Conservation (phyloP, 2,329 filamentous ascomycete species). For the Trichoderma oligosporum region DNA sequence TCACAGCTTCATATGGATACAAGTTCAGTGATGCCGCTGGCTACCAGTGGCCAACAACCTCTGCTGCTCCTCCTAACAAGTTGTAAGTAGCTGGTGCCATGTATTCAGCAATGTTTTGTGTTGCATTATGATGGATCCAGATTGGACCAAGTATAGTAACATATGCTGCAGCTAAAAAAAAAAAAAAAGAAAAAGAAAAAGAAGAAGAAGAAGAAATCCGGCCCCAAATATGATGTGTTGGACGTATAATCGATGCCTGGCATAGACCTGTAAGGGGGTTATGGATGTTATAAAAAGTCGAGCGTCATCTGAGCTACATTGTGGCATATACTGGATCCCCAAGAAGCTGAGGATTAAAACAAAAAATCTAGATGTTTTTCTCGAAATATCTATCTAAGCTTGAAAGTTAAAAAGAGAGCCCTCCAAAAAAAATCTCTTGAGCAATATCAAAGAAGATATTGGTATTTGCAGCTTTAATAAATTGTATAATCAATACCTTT, state of each 20-base stretch:
- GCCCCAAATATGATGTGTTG: not conserved
- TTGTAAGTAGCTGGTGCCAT: slow-evolving; percentile 56
- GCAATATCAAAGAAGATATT: not conserved
- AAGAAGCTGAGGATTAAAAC: not conserved
- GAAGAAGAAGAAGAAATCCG: not conserved
- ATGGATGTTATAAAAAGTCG: slow-evolving; percentile 10
- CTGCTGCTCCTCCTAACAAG: slow-evolving; percentile 65
- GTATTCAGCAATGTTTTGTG: slow-evolving; percentile 20
- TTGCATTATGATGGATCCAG: not conserved
- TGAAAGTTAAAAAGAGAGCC: not conserved
- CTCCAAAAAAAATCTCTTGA: not conserved
- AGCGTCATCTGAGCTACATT: slow-evolving; percentile 10
- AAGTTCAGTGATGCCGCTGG: slow-evolving; percentile 97
- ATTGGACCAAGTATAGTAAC: slow-evolving; percentile 15
- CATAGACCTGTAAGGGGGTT: slow-evolving; percentile 1
- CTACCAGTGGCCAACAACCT: slow-evolving; percentile 89
- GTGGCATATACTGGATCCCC: slow-evolving; percentile 8
- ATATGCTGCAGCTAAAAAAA: slow-evolving; percentile 14
- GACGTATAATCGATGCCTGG: slow-evolving; percentile 1
- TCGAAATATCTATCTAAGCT: not conserved
- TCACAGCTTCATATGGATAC: slow-evolving; percentile 96
- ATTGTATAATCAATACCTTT: not conserved
- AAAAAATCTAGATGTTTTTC: not conserved
- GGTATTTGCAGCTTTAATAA: not conserved
- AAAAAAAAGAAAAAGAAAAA: not conserved